phyloP scores from a whole-genome alignment of 2,329 filamentous ascomycete genomes.

The Fusarium chlamydosporum region DNA sequence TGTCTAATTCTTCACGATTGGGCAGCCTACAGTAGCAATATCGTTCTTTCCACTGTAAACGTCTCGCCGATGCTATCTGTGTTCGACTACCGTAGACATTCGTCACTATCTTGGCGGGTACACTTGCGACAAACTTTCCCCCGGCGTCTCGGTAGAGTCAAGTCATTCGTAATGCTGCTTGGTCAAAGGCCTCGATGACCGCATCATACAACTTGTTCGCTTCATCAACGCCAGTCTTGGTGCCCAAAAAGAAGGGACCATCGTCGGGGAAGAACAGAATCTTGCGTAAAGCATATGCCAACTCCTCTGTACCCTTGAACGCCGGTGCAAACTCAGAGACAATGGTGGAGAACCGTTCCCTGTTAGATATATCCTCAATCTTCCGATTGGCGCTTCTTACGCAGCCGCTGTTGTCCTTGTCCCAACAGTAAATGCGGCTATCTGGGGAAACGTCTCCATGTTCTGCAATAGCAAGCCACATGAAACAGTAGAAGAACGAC shows the following conservation, averaged over 20 bases:
- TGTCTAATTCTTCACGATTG: background rate
- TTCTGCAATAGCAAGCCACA: constrained; percentile 26
- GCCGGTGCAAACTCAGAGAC: constrained; percentile 4
- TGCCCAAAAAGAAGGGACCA: background rate
- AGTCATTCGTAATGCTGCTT: background rate
- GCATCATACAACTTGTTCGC: background rate
- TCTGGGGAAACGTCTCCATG: background rate
- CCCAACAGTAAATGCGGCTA: constrained; percentile 18
- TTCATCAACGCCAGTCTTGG: background rate
- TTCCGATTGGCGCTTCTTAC: constrained; percentile 2
- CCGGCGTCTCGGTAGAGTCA: background rate
- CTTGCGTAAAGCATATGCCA: constrained; percentile 1
- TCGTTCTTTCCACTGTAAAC: background rate
- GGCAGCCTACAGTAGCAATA: background rate
- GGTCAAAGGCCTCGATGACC: constrained; percentile 4
- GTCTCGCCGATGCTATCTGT: background rate
- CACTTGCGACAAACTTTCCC: background rate
- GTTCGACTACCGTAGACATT: background rate
- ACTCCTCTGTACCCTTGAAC: background rate
- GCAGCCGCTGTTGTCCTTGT: background rate
- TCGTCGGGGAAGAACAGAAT: background rate
- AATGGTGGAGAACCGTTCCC: background rate
- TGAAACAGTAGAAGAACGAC: constrained; percentile 50
- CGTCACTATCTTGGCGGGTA: background rate
- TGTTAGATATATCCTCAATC: constrained; percentile 1